Percentiles rank a stretch among this genome's conserved stretches.
Evolutionary conservation across 2,329 filamentous ascomycete genomes (phyloP).

Genomic region (Fusarium transvaalense): DNA sequence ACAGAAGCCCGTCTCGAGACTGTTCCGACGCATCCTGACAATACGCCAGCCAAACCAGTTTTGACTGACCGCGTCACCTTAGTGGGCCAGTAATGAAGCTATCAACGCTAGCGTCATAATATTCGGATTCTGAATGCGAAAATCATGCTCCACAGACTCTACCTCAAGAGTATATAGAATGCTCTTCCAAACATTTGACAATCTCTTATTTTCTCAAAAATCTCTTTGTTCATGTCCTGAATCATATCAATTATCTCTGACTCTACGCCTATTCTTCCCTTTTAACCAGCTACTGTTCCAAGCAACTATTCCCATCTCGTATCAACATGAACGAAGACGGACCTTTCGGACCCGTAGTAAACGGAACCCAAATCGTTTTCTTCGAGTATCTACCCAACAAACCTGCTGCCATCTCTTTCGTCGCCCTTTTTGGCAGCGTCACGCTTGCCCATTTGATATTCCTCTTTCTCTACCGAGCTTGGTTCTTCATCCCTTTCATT

Average conservation of each 20-base stretch:
- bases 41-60: background rate
- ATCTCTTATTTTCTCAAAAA: fast-evolving
- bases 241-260: fast-evolving
- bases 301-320: background rate
- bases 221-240: background rate
- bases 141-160: background rate
- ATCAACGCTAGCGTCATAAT: background rate
- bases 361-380: constrained; percentile 23
- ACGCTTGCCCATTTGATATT: constrained; percentile 4
- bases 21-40: background rate
- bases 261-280: fast-evolving
- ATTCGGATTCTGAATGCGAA: constrained; percentile 33
- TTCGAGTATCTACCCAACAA: constrained; percentile 23
- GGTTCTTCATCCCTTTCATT: constrained; percentile 27
- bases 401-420: background rate
- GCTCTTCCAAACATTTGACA: background rate
- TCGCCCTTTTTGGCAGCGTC: background rate
- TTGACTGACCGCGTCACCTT: constrained; percentile 16
- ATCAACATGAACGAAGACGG: constrained; percentile 10
- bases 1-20: background rate
- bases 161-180: background rate
- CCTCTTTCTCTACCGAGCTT: constrained; percentile 7
- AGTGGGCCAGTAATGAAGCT: constrained; percentile 1
- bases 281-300: fast-evolving
- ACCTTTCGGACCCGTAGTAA: constrained; percentile 9